Evolutionary conservation across 192 early-diverging fungal species (phyloP).

Genomic region (Coemansia sp.): DNA sequence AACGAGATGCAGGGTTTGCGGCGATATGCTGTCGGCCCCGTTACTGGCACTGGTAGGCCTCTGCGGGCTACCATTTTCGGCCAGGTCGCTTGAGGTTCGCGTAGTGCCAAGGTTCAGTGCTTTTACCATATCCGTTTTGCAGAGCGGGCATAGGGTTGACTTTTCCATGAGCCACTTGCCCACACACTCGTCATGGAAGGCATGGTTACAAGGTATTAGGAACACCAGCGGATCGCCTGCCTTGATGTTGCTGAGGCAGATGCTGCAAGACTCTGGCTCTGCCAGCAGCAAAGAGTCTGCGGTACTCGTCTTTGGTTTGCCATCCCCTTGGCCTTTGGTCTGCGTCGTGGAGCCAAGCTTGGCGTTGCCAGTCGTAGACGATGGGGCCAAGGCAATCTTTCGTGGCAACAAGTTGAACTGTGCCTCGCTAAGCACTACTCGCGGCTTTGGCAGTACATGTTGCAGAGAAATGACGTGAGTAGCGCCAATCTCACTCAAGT

Average conservation of each 20-base stretch:
- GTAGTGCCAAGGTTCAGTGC: conserved; percentile 13
- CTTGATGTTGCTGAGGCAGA: conserved; percentile 25
- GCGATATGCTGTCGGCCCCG: not conserved
- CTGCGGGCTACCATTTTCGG: not conserved
- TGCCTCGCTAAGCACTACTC: conserved; percentile 22
- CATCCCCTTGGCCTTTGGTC: not conserved
- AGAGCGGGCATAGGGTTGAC: conserved; percentile 40
- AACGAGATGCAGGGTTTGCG: not conserved
- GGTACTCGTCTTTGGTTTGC: not conserved
- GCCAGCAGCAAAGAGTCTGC: not conserved
- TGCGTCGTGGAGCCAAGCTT: not conserved
- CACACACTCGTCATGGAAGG: conserved; percentile 37
- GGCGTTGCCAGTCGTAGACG: not conserved
- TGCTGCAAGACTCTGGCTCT: conserved; percentile 30
- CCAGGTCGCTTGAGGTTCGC: not conserved
- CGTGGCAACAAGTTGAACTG: conserved; percentile 44
- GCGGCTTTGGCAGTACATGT: conserved; percentile 1
- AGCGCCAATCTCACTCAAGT: not conserved
- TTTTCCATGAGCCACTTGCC: conserved; percentile 39
- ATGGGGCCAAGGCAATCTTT: conserved; percentile 7
- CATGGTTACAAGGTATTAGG: conserved; percentile 36
- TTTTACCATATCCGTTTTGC: conserved; percentile 33
- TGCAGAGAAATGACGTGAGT: not conserved
- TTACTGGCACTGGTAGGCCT: not conserved
- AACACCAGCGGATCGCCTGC: conserved; percentile 21